Evolutionary conservation across 768 basidiomycete species (phyloP).

Genomic region (Macrolepiota fuliginosa): DNA sequence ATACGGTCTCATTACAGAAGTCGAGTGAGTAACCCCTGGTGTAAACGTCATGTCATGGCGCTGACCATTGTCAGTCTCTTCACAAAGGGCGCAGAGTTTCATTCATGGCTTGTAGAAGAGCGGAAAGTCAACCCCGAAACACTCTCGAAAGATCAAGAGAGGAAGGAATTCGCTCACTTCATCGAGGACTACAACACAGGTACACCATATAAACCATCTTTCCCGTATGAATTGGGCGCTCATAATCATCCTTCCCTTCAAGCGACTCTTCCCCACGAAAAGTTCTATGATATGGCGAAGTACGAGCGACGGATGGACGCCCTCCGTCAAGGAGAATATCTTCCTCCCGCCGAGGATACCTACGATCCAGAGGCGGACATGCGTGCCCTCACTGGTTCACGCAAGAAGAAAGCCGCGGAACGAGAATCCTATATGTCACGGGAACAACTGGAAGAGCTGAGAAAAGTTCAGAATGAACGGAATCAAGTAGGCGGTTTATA

Average conservation of each 20-base stretch:
- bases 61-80: constrained; percentile 59
- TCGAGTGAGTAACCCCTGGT: constrained; percentile 62
- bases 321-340: constrained; percentile 77
- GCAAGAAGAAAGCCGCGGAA: constrained; percentile 68
- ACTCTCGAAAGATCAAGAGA: constrained; percentile 78
- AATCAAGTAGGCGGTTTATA: constrained; percentile 54
- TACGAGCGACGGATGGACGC: constrained; percentile 86
- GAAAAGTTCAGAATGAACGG: constrained; percentile 83
- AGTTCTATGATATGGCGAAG: constrained; percentile 88
- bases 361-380: constrained; percentile 88
- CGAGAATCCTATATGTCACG: constrained; percentile 73
- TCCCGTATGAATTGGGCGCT: background rate
- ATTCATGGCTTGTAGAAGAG: constrained; percentile 92
- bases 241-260: background rate
- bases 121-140: constrained; percentile 89
- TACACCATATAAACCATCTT: constrained; percentile 23
- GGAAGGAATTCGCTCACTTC: constrained; percentile 81
- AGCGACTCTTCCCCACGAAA: constrained; percentile 94
- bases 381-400: constrained; percentile 66
- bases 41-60: background rate
- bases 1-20: constrained; percentile 81
- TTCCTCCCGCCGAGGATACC: constrained; percentile 65
- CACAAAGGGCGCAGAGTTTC: constrained; percentile 82
- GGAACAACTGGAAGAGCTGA: constrained; percentile 78
- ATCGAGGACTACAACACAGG: constrained; percentile 86